Base-by-base conservation (phyloP, 2,329 filamentous ascomycete species). In the Phoma sp. region DNA sequence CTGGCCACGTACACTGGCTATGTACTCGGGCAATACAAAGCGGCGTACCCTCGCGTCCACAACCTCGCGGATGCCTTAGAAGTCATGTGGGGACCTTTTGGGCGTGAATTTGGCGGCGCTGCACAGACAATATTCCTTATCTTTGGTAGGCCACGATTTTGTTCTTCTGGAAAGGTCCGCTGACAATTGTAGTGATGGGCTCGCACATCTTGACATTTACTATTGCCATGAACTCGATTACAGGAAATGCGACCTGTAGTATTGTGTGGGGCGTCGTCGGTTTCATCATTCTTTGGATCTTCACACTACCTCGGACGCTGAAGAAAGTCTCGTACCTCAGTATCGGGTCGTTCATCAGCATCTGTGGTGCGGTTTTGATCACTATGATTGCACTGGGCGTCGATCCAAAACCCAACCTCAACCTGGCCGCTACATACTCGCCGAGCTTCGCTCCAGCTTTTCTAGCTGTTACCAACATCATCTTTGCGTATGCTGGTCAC, bases 151-250 rank as follows among this genome's bases (percentile, higher is more conserved):
- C 45, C 14, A 8, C 22, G 11, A 11, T 8, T 10, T 9, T 2
- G 18, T 3, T 8, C 6, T 6, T 30, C 1, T 22, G 13, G 18
- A n/a, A 29, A 22, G 8, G 40, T 30, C 13, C 13, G 22, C 45
- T 54, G 23, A 54, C 30, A 4, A n/a, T 3, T 41, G 7, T 27
- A 54, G 52, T 54, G 10, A 54, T 54, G 52, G 85, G 83, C 37
- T 87, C 86, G n/a, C 88, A 90, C 73, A 80, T 88, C 53, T 75
- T 89, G 59, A 88, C 87, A 0, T 89, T 89, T 62, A 83, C 81
- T 32, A 87, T 89, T 62, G 86, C 86, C 62, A 83, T 89, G 72
- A 84, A 85, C 62, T 83, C 80, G 44, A 77, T 90, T 37, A 85
- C 85, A 4, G 70, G 82, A 3, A 80, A 86, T 53, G 83, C 81